These are phyloP conservation scores for Alternaria solani DNA, from an alignment of 2,329 filamentous ascomycete genomes.

Conservation along the genomic window DNA sequence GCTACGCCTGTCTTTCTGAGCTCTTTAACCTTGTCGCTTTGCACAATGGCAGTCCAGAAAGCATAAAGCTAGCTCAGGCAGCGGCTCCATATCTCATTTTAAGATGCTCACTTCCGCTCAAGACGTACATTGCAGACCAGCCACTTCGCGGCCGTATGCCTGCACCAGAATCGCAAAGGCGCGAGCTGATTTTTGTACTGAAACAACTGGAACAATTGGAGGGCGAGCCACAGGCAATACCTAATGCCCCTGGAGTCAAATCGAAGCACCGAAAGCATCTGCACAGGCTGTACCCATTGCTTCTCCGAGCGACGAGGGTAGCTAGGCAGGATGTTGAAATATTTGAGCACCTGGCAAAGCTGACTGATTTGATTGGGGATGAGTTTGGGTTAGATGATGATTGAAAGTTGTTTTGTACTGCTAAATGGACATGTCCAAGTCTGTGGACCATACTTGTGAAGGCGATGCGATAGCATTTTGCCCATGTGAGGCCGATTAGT, in stretches of 20 bases:
- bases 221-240: slow-evolving; percentile 75
- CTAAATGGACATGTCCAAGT: neutral
- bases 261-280: slow-evolving; percentile 72
- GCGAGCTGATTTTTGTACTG: slow-evolving; percentile 78
- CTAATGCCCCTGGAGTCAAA: slow-evolving; percentile 51
- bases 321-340: slow-evolving; percentile 71
- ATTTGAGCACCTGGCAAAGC: slow-evolving; percentile 51
- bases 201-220: slow-evolving; percentile 70
- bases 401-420: neutral
- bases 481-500: neutral
- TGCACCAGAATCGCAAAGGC: slow-evolving; percentile 80
- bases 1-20: slow-evolving; percentile 81
- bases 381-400: slow-evolving; percentile 47
- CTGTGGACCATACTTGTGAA: neutral
- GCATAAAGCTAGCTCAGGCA: slow-evolving; percentile 73
- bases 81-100: slow-evolving; percentile 83
- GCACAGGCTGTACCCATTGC: slow-evolving; percentile 78
- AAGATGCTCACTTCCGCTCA: slow-evolving; percentile 80
- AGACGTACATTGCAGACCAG: slow-evolving; percentile 88
- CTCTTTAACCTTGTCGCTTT: slow-evolving; percentile 65
- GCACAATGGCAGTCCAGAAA: slow-evolving; percentile 54
- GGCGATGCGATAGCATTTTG: neutral
- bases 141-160: slow-evolving; percentile 88
- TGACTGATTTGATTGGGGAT: slow-evolving; percentile 53
- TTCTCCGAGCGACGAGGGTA: slow-evolving; percentile 69